Percentiles rank a stretch among this genome's conserved stretches.
phyloP scores from a whole-genome alignment of 2,329 filamentous ascomycete genomes.

The Dactylellina parvicollis region DNA sequence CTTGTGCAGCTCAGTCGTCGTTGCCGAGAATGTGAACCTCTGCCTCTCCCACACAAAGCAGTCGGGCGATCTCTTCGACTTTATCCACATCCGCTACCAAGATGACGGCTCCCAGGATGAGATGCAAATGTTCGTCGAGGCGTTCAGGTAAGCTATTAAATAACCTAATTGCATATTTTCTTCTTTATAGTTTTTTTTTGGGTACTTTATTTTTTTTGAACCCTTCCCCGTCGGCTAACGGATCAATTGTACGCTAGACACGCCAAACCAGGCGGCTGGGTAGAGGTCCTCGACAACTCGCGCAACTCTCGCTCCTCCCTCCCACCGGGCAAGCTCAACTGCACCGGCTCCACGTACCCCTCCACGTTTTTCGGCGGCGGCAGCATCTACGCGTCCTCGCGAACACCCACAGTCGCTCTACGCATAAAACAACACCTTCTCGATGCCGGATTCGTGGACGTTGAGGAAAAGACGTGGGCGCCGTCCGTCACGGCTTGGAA shows the following conservation, averaged over 20 bases:
- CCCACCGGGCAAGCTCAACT: constrained; percentile 49
- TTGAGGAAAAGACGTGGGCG: constrained; percentile 57
- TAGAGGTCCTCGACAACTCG: constrained; percentile 58
- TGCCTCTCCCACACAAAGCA: constrained; percentile 54
- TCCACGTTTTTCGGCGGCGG: constrained; percentile 52
- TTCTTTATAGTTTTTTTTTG: constrained; percentile 25
- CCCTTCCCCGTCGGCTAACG: constrained; percentile 6
- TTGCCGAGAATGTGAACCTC: constrained; percentile 55
- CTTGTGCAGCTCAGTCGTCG: constrained; percentile 37
- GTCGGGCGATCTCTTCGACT: constrained; percentile 56
- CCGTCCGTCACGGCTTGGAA: constrained; percentile 56
- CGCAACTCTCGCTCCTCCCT: constrained; percentile 48
- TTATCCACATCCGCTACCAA: constrained; percentile 58
- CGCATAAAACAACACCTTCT: constrained; percentile 57
- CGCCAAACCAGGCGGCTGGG: constrained; percentile 58
- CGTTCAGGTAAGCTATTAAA: constrained; percentile 55
- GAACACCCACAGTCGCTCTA: constrained; percentile 55
- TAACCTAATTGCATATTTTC: not conserved
- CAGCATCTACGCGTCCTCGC: constrained; percentile 46
- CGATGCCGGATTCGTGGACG: constrained; percentile 57
- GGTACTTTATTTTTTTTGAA: not conserved
- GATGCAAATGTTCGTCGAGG: constrained; percentile 57
- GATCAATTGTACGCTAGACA: constrained; percentile 55
- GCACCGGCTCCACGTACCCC: constrained; percentile 52
- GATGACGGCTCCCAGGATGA: constrained; percentile 56